Evolutionary conservation across 495 filamentous ascomycete genomes (phyloP), one percentile per base, ranked within the genome.

Genomic region (Aspergillus sparsus): DNA sequence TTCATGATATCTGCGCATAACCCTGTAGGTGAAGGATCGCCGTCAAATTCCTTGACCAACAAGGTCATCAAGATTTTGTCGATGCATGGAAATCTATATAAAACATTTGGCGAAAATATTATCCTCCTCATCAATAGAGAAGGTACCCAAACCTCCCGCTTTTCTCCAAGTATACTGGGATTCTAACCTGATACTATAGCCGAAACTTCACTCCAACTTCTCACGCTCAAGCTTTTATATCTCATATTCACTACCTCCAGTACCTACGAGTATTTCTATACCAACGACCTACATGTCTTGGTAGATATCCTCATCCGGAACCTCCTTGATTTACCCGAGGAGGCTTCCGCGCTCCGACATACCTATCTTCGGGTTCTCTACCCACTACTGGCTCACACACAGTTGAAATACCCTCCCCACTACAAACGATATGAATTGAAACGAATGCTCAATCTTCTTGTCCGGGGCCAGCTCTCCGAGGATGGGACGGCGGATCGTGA

Each of bases 181-280:
- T 8, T 41, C 68, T 76, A 63, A 76, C 63, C 11, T 7, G 13
- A 47, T 46, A 36, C 13, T 54, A 32, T 52, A 85, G 83, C 78
- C 51, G 92, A 97, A 69, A 94, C 92, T 5, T 91, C 90, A 5
- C 82, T 96, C 33, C 94, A 98, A 71, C 84, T 98, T 15, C 83
- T 98, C 5, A 98, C 97, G 53, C 82, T 98, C 46, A 98, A 98
- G 68, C 85, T 97, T 15, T 80, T 98, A 32, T 98, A 96, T 72
- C 85, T 98, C 42, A 83, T 98, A 9, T 98, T 98, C 74, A 96
- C 92, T 9, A 97, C 91, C 11, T 83, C 85, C 5, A 83, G 89
- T 32, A 98, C 95, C 1, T 89, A 92, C 72, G 94, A 98, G 71
- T 98, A 98, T 72, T 98, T 98, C 72, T 98, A 97, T 68, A 96